Conservation (phyloP, 164 flowering plant genomes). For the Saururus chinensis region DNA sequence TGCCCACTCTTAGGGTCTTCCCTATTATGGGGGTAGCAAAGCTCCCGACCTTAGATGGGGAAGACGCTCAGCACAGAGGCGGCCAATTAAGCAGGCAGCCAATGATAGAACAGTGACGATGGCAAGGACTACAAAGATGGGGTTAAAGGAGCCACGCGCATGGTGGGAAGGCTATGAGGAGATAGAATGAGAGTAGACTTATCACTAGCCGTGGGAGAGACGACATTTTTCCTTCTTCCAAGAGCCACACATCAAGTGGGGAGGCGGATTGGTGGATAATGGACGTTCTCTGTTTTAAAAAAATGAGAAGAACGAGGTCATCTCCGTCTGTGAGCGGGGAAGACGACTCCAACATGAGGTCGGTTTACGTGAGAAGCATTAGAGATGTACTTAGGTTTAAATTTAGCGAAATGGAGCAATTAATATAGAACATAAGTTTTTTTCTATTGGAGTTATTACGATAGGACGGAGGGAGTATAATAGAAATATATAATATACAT, state of each 20-base stretch:
- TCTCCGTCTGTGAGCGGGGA: too few relatives aligned
- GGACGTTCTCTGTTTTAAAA: too few relatives aligned
- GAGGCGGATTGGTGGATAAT: background rate
- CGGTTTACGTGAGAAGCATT: too few relatives aligned
- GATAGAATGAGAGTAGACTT: conserved; percentile 15
- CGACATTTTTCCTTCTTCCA: too few relatives aligned
- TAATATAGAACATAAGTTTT: too few relatives aligned
- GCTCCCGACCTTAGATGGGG: conserved; percentile 9
- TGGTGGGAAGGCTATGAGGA: conserved; percentile 15
- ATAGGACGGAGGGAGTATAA: too few relatives aligned
- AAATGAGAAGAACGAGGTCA: too few relatives aligned
- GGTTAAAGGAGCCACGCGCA: conserved; percentile 63
- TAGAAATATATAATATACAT: too few relatives aligned
- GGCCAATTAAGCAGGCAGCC: conserved; percentile 58
- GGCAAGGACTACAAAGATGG: conserved; percentile 65
- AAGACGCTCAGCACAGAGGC: conserved; percentile 37
- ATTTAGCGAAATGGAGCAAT: too few relatives aligned
- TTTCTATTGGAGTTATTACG: too few relatives aligned
- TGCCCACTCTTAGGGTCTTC: conserved; percentile 34
- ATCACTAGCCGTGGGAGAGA: conserved; percentile 11
- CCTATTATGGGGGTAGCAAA: conserved; percentile 3
- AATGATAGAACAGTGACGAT: conserved; percentile 55
- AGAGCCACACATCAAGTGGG: background rate
- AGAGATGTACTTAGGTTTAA: too few relatives aligned
- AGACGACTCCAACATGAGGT: too few relatives aligned